Base-by-base conservation (phyloP, 345 rosid genomes). In the Hirschfeldia incana region DNA sequence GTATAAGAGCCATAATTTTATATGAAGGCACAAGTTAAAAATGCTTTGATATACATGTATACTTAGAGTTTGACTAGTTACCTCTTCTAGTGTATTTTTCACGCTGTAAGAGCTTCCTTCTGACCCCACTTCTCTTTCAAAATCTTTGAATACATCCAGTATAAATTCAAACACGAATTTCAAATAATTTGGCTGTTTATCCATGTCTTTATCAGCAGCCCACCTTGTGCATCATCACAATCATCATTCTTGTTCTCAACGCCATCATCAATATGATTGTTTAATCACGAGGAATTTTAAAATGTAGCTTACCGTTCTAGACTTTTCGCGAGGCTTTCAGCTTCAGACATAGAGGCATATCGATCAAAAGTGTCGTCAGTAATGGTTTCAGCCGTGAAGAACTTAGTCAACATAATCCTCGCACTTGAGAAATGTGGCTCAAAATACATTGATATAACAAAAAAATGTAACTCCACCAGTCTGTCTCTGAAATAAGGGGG, bases 361-460 rank as follows among this genome's bases (percentile, higher is more conserved):
- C 81, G 42, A 28, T 78, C 81, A 2, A 42, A 72, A 29, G 81
- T 72, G 29, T 72, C 81, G 49, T 78, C 81, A 3, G 17, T 0
- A 65, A 78, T 26, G 37, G 16, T 5, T 61, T 29, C 37, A 10
- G 17, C 2, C 8, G 28, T 36, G 39, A 1, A 42, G 60, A 44
- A 62, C 69, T 73, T 42, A 5, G 76, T 29, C 16, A n/a, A 15
- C 59, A 61, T 42, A 42, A 61, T 61, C 59, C 76, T 73, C 4
- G 68, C 76, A 12, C 11, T 36, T 15, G 76, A 73, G 65, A 28
- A 15, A 0, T 60, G 59, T 62, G 76, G 68, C 68, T 73, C 76
- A 16, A 27, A 62, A 16, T 7, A 62, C 60, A 73, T 6, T 6
- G 68, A 12, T 42, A 12, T 2, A 0, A 30, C 32, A 30, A 58